Percentiles rank a stretch among this genome's conserved stretches.
phyloP scores from a whole-genome alignment of 805 yeast species.

The Ogataea haglerorum region DNA sequence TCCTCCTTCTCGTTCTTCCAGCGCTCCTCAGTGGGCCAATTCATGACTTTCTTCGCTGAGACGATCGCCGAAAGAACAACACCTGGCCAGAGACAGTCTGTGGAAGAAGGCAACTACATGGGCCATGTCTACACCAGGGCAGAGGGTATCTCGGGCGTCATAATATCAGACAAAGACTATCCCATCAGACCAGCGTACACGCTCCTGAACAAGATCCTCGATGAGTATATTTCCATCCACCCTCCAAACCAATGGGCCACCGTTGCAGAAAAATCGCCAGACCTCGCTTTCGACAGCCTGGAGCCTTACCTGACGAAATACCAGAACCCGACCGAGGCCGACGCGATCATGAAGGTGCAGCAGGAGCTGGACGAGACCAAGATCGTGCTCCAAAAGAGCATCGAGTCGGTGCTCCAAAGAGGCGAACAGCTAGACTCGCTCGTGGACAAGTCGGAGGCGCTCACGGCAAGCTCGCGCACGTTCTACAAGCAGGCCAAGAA shows the following conservation, averaged over 20 bases:
- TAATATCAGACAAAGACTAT: conserved; percentile 91
- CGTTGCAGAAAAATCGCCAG: conserved; percentile 42
- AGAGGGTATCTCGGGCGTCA: conserved; percentile 89
- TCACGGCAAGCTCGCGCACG: conserved; percentile 84
- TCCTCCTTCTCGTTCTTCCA: conserved; percentile 88
- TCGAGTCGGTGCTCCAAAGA: conserved; percentile 88
- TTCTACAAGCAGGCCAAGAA: conserved; percentile 97
- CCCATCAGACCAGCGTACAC: conserved; percentile 97
- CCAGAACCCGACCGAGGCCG: conserved; percentile 97
- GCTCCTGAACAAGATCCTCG: conserved; percentile 81
- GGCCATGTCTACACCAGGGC: conserved; percentile 89
- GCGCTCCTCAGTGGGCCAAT: conserved; percentile 69
- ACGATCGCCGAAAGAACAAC: conserved; percentile 87
- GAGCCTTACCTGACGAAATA: conserved; percentile 73
- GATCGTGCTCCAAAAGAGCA: conserved; percentile 92
- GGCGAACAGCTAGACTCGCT: conserved; percentile 94
- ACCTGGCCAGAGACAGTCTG: conserved; percentile 88
- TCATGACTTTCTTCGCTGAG: conserved; percentile 90
- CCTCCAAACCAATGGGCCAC: conserved; percentile 70
- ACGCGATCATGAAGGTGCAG: conserved; percentile 94
- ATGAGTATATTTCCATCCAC: conserved; percentile 81
- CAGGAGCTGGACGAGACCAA: conserved; percentile 97
- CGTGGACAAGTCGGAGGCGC: conserved; percentile 93
- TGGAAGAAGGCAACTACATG: conserved; percentile 86
- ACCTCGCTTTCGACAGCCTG: conserved; percentile 55